These are phyloP conservation scores for Eimeria acervulina DNA, from an alignment of 169 alveolate genomes.

Conservation along the genomic window DNA sequence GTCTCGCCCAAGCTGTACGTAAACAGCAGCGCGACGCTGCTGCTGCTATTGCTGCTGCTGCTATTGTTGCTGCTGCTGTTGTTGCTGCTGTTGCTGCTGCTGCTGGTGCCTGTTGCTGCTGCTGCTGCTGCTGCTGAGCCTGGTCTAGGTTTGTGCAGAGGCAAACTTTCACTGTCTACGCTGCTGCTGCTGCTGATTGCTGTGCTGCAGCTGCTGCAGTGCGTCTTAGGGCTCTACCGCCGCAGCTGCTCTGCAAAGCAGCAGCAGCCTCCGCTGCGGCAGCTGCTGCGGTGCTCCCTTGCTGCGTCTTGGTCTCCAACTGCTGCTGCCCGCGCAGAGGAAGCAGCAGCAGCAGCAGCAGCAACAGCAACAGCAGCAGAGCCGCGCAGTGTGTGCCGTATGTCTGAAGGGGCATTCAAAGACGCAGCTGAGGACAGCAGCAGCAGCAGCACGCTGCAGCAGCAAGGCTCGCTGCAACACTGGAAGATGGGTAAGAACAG, in stretches of 20 bases:
- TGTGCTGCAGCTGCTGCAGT: not conserved
- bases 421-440: conserved; percentile 45
- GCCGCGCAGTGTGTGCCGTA: conserved; percentile 21
- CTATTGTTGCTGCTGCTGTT: too few species aligned
- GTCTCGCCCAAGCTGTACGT: too few species aligned
- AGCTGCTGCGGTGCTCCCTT: not conserved
- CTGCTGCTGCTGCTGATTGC: too few species aligned
- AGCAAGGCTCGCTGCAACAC: conserved; percentile 25
- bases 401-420: conserved; percentile 33
- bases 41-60: too few species aligned
- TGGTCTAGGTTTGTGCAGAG: too few species aligned
- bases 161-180: too few species aligned
- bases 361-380: conserved; percentile 6
- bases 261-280: conserved; percentile 2
- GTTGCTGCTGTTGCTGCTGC: too few species aligned
- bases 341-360: conserved; percentile 18
- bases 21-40: too few species aligned
- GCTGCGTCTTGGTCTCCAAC: conserved; percentile 20
- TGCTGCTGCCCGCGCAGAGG: conserved; percentile 55
- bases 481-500: not conserved
- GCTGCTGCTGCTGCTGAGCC: too few species aligned
- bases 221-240: conserved; percentile 30
- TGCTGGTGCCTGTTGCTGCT: too few species aligned
- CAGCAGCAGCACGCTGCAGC: conserved; percentile 65
- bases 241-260: not conserved